Percentiles rank a stretch among this genome's conserved stretches.
Conservation (phyloP, 164 flowering plant species). For the Sedum album region DNA sequence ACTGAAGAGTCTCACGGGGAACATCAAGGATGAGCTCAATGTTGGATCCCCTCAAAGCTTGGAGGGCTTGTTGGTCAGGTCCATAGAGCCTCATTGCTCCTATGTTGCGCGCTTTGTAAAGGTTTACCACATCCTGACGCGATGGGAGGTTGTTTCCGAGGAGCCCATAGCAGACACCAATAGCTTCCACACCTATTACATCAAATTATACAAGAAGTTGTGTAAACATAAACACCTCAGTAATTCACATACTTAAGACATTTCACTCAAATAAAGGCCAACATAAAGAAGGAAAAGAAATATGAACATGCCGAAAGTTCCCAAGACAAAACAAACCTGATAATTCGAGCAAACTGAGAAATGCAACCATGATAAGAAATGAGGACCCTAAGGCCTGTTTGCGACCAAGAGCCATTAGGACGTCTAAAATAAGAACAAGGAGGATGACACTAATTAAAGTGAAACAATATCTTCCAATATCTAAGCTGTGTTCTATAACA, state of each 20-base stretch:
- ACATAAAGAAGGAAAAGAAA: not conserved
- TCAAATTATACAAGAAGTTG: not conserved
- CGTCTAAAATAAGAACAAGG: not conserved
- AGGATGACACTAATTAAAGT: not conserved
- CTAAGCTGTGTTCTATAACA: not conserved
- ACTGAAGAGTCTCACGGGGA: slow-evolving; percentile 14
- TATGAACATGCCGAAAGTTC: not conserved
- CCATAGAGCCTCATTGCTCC: slow-evolving; percentile 11
- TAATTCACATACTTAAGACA: not conserved
- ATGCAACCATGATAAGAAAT: not conserved
- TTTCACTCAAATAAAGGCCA: not conserved
- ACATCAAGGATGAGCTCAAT: slow-evolving; percentile 19
- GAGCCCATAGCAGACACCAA: slow-evolving; percentile 21
- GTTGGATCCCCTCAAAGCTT: slow-evolving; percentile 16
- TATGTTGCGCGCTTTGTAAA: slow-evolving; percentile 15
- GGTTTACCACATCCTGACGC: slow-evolving; percentile 15
- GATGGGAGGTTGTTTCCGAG: slow-evolving; percentile 19
- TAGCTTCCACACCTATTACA: not conserved
- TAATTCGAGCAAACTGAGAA: not conserved
- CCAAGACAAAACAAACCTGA: not conserved
- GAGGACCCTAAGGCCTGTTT: not conserved
- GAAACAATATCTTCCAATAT: not conserved
- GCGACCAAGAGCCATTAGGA: not conserved
- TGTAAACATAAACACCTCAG: no score
- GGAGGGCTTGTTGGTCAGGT: slow-evolving; percentile 13